Base-by-base conservation (phyloP, 1,139 yeast species). In the Hansenula sp. region DNA sequence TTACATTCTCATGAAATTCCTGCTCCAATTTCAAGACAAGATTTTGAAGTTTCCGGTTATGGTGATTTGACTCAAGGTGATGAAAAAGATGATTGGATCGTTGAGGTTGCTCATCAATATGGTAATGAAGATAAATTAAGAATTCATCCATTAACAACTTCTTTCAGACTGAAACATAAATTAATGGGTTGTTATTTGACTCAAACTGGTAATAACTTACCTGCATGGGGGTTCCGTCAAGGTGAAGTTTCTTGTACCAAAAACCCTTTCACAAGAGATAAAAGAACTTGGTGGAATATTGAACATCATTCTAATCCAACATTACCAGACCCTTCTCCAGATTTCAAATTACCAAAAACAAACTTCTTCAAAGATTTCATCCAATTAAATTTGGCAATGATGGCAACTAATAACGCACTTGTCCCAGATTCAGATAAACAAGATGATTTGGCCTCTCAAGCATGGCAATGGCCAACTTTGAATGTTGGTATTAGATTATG, bases 401-500 rank as follows among this genome's bases (percentile, higher is more conserved):
- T 91, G 97, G 96, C 97, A 24, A 88, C 98, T 38, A 94, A 94
- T 71, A 94, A 94, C 60, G 98, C 96, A 4, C 77, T 93, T 61
- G 81, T 93, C 46, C 98, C 99, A 31, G 99, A 93, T 60, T 66
- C 76, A 16, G 99, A 94, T 56, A 91, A 93, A 68, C 82, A 79
- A 57, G 99, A 94, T 63, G 91, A 84, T 55, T 77, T 94, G 57
- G 95, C 98, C 2, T 89, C 97, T 16, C 64, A 79, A 41, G 93
- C 93, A 57, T 94, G 99, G 99, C 93, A 94, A 76, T 94, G 99
- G 99, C 99, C 99, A 46, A 79, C 93, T 31, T 77, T 91, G 59
- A 76, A 88, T 66, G 86, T 82, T 45, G 99, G 99, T 62, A 81
- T 94, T 57, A 85, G 99, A 70, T 78, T 94, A 73, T 91, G 98